A percentile compares a stretch with the other conserved stretches of the same genome.
Conservation (phyloP, 2,329 filamentous ascomycete species). For the Calycina herbarum region DNA sequence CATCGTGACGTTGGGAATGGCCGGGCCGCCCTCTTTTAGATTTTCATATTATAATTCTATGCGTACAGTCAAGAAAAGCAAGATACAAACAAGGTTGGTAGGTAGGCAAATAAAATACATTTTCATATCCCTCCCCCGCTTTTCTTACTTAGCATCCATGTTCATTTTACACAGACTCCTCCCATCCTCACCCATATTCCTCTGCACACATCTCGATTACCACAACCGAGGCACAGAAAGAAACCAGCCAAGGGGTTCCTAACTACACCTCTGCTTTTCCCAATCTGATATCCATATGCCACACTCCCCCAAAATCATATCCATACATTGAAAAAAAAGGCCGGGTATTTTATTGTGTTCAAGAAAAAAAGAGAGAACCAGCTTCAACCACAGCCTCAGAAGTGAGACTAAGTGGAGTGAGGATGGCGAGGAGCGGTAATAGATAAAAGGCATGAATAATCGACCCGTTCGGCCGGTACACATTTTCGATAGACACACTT, state of each 20-base stretch:
- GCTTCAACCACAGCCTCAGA: not conserved
- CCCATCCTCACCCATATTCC: no score
- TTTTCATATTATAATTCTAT: not conserved
- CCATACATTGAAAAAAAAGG: not conserved
- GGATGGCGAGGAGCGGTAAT: not conserved
- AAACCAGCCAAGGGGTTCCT: not conserved
- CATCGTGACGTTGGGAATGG: no score
- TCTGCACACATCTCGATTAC: not conserved
- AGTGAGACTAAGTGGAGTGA: not conserved
- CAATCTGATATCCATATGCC: not conserved
- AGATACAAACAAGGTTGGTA: not conserved
- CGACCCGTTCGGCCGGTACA: not conserved
- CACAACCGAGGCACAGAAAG: not conserved
- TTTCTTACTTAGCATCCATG: not conserved
- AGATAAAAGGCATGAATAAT: not conserved
- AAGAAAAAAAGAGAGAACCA: not conserved
- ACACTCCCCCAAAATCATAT: not conserved
- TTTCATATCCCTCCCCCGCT: not conserved
- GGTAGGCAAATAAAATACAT: constrained; percentile 2
- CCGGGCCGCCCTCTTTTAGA: no score
- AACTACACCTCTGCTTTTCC: not conserved
- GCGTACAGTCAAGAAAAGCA: not conserved
- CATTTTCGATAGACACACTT: not conserved
- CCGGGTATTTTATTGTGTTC: constrained; percentile 1
- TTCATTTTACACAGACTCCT: not conserved